Conservation (phyloP, 352 stramenopile genomes). For the Phytopythium cucurbitacearum region DNA sequence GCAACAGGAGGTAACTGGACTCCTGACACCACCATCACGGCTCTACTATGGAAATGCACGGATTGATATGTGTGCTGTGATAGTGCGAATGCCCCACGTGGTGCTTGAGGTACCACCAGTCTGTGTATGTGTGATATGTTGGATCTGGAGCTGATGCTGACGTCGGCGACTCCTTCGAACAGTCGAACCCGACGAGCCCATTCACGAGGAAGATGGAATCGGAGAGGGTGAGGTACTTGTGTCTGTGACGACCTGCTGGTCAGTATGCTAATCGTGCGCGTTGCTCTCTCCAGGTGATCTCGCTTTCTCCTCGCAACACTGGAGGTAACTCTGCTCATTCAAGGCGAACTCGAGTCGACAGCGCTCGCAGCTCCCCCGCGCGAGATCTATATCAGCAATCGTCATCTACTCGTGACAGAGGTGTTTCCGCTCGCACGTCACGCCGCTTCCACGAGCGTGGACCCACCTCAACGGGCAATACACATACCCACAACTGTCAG, state of each 20-base stretch:
- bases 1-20: neutral
- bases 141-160: neutral
- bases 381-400: too few relatives aligned
- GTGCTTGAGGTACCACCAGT: conserved; percentile 15
- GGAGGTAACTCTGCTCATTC: neutral
- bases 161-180: neutral
- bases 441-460: too few relatives aligned
- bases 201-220: conserved; percentile 3
- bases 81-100: conserved; percentile 14
- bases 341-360: neutral
- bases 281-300: neutral
- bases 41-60: too few relatives aligned
- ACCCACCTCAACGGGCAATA: too few relatives aligned
- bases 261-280: too few relatives aligned
- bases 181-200: conserved; percentile 2
- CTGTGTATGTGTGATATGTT: neutral
- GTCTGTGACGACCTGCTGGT: neutral
- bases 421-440: too few relatives aligned
- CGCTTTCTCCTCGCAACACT: neutral
- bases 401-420: too few relatives aligned
- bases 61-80: too few relatives aligned
- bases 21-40: neutral
- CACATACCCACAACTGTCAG: too few relatives aligned
- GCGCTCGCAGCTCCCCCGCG: too few relatives aligned
- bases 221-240: neutral